Evolutionary conservation across 2,329 filamentous ascomycete species (phyloP), one percentile per base, ranked within the genome.

Genomic region (Phialophora expanda): DNA sequence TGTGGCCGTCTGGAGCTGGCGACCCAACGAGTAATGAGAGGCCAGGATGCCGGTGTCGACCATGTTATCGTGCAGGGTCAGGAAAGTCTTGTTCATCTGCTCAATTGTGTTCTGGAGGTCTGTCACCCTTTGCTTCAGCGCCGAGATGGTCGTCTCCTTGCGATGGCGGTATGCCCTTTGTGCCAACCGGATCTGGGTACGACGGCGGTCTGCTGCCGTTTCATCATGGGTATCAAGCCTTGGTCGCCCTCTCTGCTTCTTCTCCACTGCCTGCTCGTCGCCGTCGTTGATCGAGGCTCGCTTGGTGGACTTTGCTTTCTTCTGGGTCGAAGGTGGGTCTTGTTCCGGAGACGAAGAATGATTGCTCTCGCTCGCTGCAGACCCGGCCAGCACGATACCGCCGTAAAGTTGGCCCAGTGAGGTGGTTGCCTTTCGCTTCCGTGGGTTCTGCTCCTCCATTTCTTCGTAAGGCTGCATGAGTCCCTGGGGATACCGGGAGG

Each of bases 181-280:
- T 1, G 93, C 93, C 62, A 94, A 85, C 26, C 93, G 88, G 69
- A 97, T 95, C 75, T 97, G 93, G 4, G 91, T 94, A 62, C 93
- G 86, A 60, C 93, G 89, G 68, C 92, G 89, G 90, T 91, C 91
- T 61, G 86, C 87, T 67, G 90, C 87, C 26, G 89, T 93, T 77
- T 92, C 87, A 77, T 94, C 90, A 67, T 87, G 87, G n/a, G 87
- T 86, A 71, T 93, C 88, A 17, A 95, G 82, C 58, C 91, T 83
- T 5, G 92, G 92, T 62, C 92, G 84, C 7, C 92, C 92, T 74
- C 92, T 83, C 20, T 87, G 68, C 59, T 71, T 72, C 65, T 71
- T 71, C 46, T 55, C 61, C 20, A 64, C 55, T 12, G 51, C 53
- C 48, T 62, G 64, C 1, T 71, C 61, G 17, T 67, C 66, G 7